Conservation (phyloP, 2,329 filamentous ascomycete genomes). For the Ascochyta clinopodiicola region DNA sequence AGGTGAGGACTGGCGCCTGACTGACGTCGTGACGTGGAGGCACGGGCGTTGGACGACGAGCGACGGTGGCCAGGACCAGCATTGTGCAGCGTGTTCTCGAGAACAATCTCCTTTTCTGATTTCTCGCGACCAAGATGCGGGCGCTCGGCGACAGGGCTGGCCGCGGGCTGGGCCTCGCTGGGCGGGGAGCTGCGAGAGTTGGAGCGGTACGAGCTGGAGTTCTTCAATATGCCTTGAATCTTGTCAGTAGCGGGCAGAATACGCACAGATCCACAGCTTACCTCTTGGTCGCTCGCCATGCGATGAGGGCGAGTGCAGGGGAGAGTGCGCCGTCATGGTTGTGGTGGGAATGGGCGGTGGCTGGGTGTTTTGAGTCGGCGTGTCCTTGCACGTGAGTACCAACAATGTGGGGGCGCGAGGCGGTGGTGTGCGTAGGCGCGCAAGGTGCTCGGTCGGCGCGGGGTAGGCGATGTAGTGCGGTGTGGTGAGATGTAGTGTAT, state of each 20-base stretch:
- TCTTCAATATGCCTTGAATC: constrained; percentile 85
- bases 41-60: constrained; percentile 75
- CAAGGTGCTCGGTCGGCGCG: constrained; percentile 1
- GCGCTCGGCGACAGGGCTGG: constrained; percentile 44
- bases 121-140: constrained; percentile 58
- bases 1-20: constrained; percentile 61
- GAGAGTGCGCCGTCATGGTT: constrained; percentile 46
- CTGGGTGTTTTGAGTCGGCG: constrained; percentile 6
- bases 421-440: constrained; percentile 4
- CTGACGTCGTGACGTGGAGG: constrained; percentile 74
- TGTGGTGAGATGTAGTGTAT: neutral
- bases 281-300: constrained; percentile 55
- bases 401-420: constrained; percentile 6
- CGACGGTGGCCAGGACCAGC: constrained; percentile 80
- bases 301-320: constrained; percentile 44
- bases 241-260: constrained; percentile 18
- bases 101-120: constrained; percentile 84
- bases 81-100: constrained; percentile 94
- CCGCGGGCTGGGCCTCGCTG: constrained; percentile 44
- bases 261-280: constrained; percentile 22
- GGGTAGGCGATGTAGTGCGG: neutral
- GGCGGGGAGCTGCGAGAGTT: constrained; percentile 54
- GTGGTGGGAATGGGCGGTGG: constrained; percentile 13
- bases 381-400: constrained; percentile 23
- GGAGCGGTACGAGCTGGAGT: constrained; percentile 70